Conservation (phyloP, 805 yeast genomes). For the Candida maris region DNA sequence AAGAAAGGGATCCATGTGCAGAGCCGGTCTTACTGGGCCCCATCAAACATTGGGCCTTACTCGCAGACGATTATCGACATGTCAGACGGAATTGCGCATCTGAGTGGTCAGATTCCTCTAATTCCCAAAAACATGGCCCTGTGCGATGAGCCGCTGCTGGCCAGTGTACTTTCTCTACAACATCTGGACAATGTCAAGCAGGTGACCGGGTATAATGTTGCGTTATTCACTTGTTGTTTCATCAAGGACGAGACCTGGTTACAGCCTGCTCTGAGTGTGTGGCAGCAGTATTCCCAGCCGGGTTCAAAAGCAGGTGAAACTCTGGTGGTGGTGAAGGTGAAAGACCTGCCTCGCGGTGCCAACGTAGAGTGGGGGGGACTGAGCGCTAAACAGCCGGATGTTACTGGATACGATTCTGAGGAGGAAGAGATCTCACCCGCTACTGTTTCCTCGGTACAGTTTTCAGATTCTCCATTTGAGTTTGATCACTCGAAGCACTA, state of each 20-base stretch:
- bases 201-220: conserved; percentile 44
- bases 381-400: conserved; percentile 38
- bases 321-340: conserved; percentile 52
- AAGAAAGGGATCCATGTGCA: conserved; percentile 84
- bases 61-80: conserved; percentile 71
- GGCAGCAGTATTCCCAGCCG: conserved; percentile 40
- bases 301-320: conserved; percentile 8
- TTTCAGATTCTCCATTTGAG: conserved; percentile 40
- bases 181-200: conserved; percentile 64
- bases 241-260: conserved; percentile 37
- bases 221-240: conserved; percentile 53
- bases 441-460: conserved; percentile 36
- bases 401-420: conserved; percentile 33
- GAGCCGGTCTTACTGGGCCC: conserved; percentile 96
- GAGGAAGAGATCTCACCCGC: conserved; percentile 6
- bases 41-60: conserved; percentile 96
- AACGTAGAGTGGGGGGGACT: conserved; percentile 74
- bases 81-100: conserved; percentile 46
- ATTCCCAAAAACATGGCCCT: conserved; percentile 68
- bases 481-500: conserved; percentile 25
- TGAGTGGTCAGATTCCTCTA: conserved; percentile 92
- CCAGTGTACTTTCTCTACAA: conserved; percentile 61
- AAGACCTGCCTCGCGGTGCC: conserved; percentile 60
- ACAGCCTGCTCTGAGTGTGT: conserved; percentile 34
- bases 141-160: conserved; percentile 26